Conservation (phyloP, 2,329 filamentous ascomycete genomes). For the Alternaria postmessia region DNA sequence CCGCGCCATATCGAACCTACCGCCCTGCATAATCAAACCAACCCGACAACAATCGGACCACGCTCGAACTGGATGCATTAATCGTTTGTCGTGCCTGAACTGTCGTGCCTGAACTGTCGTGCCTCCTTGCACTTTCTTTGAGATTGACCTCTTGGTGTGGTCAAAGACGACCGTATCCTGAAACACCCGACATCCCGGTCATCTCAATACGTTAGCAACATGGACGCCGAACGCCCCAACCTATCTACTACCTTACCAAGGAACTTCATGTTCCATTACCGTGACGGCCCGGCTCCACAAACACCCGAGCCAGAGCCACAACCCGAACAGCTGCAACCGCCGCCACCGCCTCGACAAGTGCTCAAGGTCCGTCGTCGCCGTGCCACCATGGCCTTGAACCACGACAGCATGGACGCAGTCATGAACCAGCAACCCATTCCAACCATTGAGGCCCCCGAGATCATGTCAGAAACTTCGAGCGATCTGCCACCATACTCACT, state of each 20-base stretch:
- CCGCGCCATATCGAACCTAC: conserved; percentile 28
- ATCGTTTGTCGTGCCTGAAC: conserved; percentile 21
- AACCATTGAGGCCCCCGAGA: conserved; percentile 59
- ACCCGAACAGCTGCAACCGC: conserved; percentile 49
- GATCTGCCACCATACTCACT: conserved; percentile 36
- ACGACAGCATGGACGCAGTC: conserved; percentile 37
- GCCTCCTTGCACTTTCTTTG: conserved; percentile 38
- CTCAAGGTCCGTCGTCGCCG: conserved; percentile 60
- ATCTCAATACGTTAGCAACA: conserved; percentile 25
- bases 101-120: conserved; percentile 18
- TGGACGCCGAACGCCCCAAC: conserved; percentile 55
- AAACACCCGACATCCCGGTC: conserved; percentile 11
- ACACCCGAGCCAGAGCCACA: conserved; percentile 56
- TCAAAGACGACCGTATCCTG: conserved; percentile 19
- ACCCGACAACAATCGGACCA: conserved; percentile 23
- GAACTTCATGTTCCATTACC: conserved; percentile 60
- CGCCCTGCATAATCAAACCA: conserved; percentile 39
- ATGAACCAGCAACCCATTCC: conserved; percentile 52
- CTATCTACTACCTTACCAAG: conserved; percentile 60
- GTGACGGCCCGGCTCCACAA: conserved; percentile 55
- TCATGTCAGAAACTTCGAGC: conserved; percentile 37
- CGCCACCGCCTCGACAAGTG: conserved; percentile 56
- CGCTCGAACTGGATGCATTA: conserved; percentile 20
- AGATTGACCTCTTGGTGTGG: conserved; percentile 24
- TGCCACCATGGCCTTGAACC: conserved; percentile 41